These are phyloP conservation scores for Eruca vesicaria DNA, from an alignment of 441 rosid genomes.

Conservation along the genomic window DNA sequence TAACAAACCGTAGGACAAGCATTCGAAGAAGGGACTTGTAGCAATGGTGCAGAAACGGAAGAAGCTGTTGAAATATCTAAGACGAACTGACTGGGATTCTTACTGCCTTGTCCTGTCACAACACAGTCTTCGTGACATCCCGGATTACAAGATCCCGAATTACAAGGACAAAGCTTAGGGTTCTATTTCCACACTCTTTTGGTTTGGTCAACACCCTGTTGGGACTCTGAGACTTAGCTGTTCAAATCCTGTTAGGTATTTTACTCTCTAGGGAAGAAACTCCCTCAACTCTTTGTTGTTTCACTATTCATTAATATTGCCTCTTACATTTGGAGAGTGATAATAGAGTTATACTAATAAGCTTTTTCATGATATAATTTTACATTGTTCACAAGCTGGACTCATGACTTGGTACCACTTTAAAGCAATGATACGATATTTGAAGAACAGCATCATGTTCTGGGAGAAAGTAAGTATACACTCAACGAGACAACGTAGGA, in stretches of 20 bases:
- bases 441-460: not conserved
- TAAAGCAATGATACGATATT: not conserved
- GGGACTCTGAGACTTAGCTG: slow-evolving; percentile 19
- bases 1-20: slow-evolving; percentile 70
- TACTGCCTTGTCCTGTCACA: slow-evolving; percentile 65
- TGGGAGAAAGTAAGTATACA: not conserved
- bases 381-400: not conserved
- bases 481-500: not conserved
- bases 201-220: not conserved
- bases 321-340: not conserved
- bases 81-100: slow-evolving; percentile 90
- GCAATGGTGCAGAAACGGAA: slow-evolving; percentile 84
- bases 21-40: slow-evolving; percentile 71
- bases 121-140: slow-evolving; percentile 80
- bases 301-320: not conserved
- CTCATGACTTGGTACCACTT: not conserved
- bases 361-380: not conserved
- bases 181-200: not conserved
- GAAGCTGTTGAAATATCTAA: slow-evolving; percentile 72
- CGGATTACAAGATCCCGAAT: slow-evolving; percentile 45
- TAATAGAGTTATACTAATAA: not conserved
- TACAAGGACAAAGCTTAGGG: not conserved
- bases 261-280: slow-evolving; percentile 12
- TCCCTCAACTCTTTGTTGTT: not conserved
- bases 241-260: slow-evolving; percentile 15